A percentile compares a stretch with the other conserved stretches of the same genome.
phyloP scores from a whole-genome alignment of 495 filamentous ascomycete species.

The Parmelia sp. region DNA sequence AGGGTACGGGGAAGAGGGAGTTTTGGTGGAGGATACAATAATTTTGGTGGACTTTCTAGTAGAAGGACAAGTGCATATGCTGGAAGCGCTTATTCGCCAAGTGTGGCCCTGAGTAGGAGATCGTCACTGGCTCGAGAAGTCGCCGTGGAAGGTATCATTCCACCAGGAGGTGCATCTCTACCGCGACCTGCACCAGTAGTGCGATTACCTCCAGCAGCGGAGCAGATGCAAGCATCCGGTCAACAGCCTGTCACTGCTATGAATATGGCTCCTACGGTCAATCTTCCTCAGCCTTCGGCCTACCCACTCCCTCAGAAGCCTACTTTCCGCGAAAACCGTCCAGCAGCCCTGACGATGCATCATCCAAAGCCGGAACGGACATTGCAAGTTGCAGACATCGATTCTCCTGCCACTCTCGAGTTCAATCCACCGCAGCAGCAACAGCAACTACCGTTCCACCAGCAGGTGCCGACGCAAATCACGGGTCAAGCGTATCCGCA shows the following conservation, averaged over 20 bases:
- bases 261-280: constrained; percentile 38
- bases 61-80: constrained; percentile 76
- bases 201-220: constrained; percentile 66
- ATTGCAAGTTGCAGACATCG: constrained; percentile 90
- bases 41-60: constrained; percentile 58
- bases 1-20: constrained; percentile 63
- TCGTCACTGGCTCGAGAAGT: constrained; percentile 78
- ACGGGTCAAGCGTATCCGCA: constrained; percentile 50
- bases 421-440: constrained; percentile 68
- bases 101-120: constrained; percentile 80
- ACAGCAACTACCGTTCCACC: constrained; percentile 79
- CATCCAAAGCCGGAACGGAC: constrained; percentile 93
- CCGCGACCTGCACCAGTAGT: constrained; percentile 74
- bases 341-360: constrained; percentile 77
- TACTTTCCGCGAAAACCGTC: constrained; percentile 69
- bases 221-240: constrained; percentile 27
- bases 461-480: constrained; percentile 71
- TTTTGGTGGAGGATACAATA: constrained; percentile 50
- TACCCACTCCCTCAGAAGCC: constrained; percentile 65
- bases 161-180: constrained; percentile 70
- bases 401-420: constrained; percentile 66
- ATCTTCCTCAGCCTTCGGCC: constrained; percentile 48
- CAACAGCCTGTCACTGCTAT: constrained; percentile 15
- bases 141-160: constrained; percentile 66
- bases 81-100: constrained; percentile 81